Evolutionary conservation across 306 rosid genomes (phyloP).

Genomic region (Sicyos edulis): DNA sequence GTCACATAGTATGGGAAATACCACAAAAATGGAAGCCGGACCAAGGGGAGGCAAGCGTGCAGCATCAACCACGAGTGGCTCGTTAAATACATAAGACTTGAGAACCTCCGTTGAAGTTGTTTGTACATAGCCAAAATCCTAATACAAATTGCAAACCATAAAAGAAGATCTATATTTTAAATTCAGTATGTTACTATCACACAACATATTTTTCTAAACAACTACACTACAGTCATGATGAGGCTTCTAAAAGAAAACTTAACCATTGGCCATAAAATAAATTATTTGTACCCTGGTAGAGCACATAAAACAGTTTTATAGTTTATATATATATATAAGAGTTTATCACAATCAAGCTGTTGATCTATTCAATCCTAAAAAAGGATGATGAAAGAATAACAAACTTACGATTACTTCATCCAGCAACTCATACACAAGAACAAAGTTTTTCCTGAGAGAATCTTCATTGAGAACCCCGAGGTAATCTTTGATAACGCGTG

Average conservation of each 20-base stretch:
- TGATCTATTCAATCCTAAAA: neutral
- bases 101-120: slow-evolving; percentile 92
- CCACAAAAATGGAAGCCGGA: slow-evolving; percentile 77
- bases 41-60: slow-evolving; percentile 64
- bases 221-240: neutral
- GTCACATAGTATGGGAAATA: slow-evolving; percentile 26
- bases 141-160: slow-evolving; percentile 23
- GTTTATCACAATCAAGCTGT: neutral
- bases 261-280: neutral
- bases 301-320: neutral
- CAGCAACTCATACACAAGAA: slow-evolving; percentile 87
- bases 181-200: neutral
- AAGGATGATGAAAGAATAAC: neutral
- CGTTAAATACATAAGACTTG: slow-evolving; percentile 80
- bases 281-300: neutral
- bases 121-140: slow-evolving; percentile 93
- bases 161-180: slow-evolving; percentile 5
- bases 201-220: neutral
- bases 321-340: too few relatives aligned
- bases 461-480: slow-evolving; percentile 92
- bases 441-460: slow-evolving; percentile 76
- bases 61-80: slow-evolving; percentile 67
- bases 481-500: slow-evolving; percentile 83
- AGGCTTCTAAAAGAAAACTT: slow-evolving; percentile 6
- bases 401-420: slow-evolving; percentile 83